Conservation (phyloP, 331 rosid genomes). For the Rosa hybrid region DNA sequence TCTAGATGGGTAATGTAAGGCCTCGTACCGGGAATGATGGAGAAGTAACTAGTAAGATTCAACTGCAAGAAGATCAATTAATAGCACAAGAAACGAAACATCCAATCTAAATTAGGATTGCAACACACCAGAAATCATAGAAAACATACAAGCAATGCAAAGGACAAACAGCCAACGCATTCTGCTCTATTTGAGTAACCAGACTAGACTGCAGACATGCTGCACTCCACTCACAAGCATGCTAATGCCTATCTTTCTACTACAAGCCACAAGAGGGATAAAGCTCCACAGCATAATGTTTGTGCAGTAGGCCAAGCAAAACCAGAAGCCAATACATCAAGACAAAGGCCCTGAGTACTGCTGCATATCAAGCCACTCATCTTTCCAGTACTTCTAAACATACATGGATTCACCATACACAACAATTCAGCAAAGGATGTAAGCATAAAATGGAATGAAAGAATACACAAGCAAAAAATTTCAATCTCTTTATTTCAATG, state of each 20-base stretch:
- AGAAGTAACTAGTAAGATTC: background rate
- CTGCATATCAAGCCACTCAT: background rate
- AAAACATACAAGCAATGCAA: background rate
- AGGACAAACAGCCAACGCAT: background rate
- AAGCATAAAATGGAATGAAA: background rate
- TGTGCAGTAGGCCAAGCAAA: background rate
- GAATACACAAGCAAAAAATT: background rate
- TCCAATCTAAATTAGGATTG: background rate
- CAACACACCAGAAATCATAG: background rate
- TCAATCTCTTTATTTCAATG: background rate
- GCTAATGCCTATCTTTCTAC: background rate
- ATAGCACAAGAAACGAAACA: background rate
- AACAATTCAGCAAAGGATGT: background rate
- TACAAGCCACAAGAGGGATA: background rate
- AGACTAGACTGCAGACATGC: background rate
- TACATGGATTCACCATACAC: background rate
- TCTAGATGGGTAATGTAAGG: too few species aligned
- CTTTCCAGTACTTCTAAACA: background rate
- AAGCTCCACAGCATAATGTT: background rate
- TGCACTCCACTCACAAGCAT: background rate
- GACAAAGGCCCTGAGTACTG: background rate
- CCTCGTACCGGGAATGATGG: too few species aligned
- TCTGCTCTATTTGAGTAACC: background rate
- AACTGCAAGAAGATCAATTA: background rate
- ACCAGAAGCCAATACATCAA: background rate